Percentiles rank a stretch among this genome's conserved stretches.
Evolutionary conservation across 768 basidiomycete species (phyloP).

Genomic region (Sutorius australiensis): DNA sequence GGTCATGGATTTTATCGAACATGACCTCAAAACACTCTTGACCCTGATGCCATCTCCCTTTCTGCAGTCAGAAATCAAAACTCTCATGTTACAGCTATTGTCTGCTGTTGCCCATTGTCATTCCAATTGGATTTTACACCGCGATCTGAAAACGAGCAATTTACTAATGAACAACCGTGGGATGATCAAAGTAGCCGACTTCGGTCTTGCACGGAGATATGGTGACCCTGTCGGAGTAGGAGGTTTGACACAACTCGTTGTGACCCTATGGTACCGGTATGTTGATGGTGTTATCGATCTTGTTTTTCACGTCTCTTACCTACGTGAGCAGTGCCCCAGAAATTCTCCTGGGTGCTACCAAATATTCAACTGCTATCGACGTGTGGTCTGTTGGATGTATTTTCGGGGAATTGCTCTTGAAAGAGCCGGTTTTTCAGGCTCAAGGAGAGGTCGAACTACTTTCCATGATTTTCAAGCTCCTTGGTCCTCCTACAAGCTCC

Average conservation of each 20-base stretch:
- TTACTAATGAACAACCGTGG: constrained; percentile 98
- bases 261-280: constrained; percentile 98
- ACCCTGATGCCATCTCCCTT: constrained; percentile 96
- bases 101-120: constrained; percentile 95
- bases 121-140: constrained; percentile 95
- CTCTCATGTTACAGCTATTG: constrained; percentile 86
- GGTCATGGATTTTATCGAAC: constrained; percentile 99
- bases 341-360: constrained; percentile 87
- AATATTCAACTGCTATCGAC: constrained; percentile 93
- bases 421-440: constrained; percentile 97
- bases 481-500: constrained; percentile 85
- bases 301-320: constrained; percentile 10
- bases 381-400: constrained; percentile 99
- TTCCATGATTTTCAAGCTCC: constrained; percentile 89
- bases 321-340: constrained; percentile 73
- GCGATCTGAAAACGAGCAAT: constrained; percentile 97
- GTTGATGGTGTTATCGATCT: constrained; percentile 24
- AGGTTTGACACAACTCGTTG: constrained; percentile 97
- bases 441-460: constrained; percentile 91
- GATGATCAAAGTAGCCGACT: constrained; percentile 98
- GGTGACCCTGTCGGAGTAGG: constrained; percentile 95
- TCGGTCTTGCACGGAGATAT: constrained; percentile 91
- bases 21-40: constrained; percentile 95
- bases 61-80: constrained; percentile 97
- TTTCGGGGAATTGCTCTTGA: constrained; percentile 91